These are phyloP conservation scores for Xylaria castorea DNA, from an alignment of 495 filamentous ascomycete species.

Conservation along the genomic window DNA sequence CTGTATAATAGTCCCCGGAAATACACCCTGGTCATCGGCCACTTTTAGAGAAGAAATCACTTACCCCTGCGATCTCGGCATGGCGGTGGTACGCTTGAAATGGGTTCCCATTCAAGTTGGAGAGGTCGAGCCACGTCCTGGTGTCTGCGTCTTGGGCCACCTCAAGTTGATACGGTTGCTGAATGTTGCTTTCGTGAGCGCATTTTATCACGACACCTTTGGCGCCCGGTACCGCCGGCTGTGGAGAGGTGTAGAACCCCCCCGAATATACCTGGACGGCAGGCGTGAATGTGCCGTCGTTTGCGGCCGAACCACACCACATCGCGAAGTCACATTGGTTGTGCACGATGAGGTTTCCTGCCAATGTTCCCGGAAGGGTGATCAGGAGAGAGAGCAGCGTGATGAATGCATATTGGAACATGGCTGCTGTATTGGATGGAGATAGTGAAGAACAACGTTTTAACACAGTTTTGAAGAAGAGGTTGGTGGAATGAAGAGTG, in stretches of 20 bases:
- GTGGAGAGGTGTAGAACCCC: slow-evolving; percentile 24
- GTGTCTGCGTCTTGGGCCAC: slow-evolving; percentile 24
- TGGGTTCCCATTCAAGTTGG: slow-evolving; percentile 30
- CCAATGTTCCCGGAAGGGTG: not conserved
- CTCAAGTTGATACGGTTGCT: slow-evolving; percentile 32
- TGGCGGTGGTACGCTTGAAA: slow-evolving; percentile 27
- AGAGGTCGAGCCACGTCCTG: slow-evolving; percentile 31
- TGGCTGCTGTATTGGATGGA: not conserved
- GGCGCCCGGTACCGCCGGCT: slow-evolving; percentile 30
- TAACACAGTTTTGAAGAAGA: too few relatives aligned
- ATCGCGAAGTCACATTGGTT: slow-evolving; percentile 32
- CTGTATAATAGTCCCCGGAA: too few relatives aligned
- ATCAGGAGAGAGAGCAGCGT: not conserved
- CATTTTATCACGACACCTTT: slow-evolving; percentile 34
- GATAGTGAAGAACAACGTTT: too few relatives aligned
- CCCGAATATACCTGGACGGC: not conserved
- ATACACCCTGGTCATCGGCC: not conserved
- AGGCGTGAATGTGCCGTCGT: slow-evolving; percentile 30
- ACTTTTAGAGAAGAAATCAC: not conserved
- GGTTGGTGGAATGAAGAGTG: too few relatives aligned
- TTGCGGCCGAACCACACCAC: slow-evolving; percentile 32
- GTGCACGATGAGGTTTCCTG: slow-evolving; percentile 20
- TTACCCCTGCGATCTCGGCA: slow-evolving; percentile 30
- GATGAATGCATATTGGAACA: not conserved
- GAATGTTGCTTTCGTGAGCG: not conserved